These are phyloP conservation scores for Chlorella sp. DNA, from an alignment of 139 green algal species.

Conservation along the genomic window DNA sequence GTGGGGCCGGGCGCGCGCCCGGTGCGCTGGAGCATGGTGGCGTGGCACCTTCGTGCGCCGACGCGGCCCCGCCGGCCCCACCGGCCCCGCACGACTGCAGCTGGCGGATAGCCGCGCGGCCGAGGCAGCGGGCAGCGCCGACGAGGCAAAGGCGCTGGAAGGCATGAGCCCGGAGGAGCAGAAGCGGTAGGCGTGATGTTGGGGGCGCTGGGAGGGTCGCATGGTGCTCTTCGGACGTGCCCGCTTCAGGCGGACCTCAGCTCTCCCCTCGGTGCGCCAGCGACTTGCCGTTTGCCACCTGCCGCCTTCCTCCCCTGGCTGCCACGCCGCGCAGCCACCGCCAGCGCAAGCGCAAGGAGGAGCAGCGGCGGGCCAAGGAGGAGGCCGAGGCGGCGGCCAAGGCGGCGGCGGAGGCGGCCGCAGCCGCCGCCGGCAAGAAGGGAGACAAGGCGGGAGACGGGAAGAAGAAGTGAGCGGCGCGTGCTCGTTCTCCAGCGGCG, in stretches of 20 bases:
- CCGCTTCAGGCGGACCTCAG: too few species aligned
- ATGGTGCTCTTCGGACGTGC: too few species aligned
- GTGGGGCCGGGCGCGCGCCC: too few species aligned
- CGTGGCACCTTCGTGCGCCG: too few species aligned
- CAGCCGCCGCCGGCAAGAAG: slow-evolving; percentile 40
- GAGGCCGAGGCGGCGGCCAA: slow-evolving; percentile 39
- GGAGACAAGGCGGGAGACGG: slow-evolving; percentile 26
- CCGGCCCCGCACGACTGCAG: too few species aligned
- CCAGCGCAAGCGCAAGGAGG: slow-evolving; percentile 47
- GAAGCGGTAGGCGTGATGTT: slow-evolving; percentile 47
- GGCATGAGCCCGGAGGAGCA: slow-evolving; percentile 75
- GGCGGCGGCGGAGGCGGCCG: slow-evolving; percentile 35
- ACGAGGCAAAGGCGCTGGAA: slow-evolving; percentile 64
- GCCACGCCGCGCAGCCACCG: slow-evolving; percentile 12
- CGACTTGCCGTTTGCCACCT: too few species aligned
- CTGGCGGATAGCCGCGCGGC: too few species aligned
- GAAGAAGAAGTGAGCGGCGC: slow-evolving; percentile 34
- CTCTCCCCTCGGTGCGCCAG: too few species aligned
- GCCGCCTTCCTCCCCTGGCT: too few species aligned
- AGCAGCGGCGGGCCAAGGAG: slow-evolving; percentile 59
- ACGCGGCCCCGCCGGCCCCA: too few species aligned
- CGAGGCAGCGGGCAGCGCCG: too few species aligned
- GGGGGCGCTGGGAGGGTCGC: too few species aligned
- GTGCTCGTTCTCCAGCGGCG: neutral
- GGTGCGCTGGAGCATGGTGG: slow-evolving; percentile 25